Percentiles rank a stretch among this genome's conserved stretches.
phyloP scores from a whole-genome alignment of 2,329 filamentous ascomycete species.

The Aspergillus pseudonomiae region DNA sequence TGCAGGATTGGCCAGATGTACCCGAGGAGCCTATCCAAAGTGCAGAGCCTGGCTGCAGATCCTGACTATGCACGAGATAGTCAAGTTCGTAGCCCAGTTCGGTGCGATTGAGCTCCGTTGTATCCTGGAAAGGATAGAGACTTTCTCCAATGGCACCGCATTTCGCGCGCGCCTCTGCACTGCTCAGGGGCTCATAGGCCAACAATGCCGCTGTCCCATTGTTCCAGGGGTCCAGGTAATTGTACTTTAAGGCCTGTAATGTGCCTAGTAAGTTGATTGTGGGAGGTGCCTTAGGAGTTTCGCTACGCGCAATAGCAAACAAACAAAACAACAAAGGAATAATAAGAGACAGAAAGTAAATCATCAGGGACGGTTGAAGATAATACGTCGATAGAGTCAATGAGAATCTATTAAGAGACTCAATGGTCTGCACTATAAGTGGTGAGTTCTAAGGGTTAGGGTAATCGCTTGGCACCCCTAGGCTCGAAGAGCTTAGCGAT shows the following conservation, averaged over 20 bases:
- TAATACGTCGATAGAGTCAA: neutral
- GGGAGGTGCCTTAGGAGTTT: neutral
- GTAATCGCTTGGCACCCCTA: no score
- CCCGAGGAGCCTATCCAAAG: neutral
- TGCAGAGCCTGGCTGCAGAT: neutral
- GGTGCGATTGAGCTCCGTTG: neutral
- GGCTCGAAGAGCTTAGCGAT: no score
- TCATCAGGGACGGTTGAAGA: neutral
- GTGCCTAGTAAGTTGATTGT: neutral
- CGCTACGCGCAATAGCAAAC: neutral
- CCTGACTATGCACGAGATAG: neutral
- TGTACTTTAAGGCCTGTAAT: neutral
- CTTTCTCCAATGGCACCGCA: neutral
- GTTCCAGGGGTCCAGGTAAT: neutral
- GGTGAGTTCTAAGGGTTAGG: no score
- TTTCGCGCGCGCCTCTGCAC: neutral
- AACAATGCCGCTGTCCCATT: neutral
- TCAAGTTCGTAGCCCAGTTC: neutral
- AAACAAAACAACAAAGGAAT: neutral
- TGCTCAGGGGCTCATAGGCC: neutral
- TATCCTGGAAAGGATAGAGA: neutral
- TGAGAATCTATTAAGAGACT: no score
- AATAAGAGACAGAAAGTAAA: neutral
- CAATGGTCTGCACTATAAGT: no score
- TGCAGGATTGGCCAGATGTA: neutral